Percentiles rank a stretch among this genome's conserved stretches.
Conservation (phyloP, 805 yeast species). For the Hagleromyces aurorensis region DNA sequence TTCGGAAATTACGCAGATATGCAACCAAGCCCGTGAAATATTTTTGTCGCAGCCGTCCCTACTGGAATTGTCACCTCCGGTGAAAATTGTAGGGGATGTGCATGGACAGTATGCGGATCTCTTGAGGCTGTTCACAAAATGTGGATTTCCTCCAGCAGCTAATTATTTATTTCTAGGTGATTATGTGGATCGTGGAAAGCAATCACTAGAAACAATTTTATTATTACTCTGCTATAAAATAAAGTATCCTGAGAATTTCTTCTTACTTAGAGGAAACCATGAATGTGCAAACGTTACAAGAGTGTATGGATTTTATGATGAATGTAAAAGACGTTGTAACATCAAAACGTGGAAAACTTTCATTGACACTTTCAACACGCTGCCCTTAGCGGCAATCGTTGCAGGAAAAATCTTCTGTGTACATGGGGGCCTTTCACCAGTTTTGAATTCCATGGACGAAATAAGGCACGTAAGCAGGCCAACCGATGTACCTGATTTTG, state of each 20-base stretch:
- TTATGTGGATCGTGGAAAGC: constrained; percentile 97
- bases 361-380: constrained; percentile 88
- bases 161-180: constrained; percentile 92
- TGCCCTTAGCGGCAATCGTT: constrained; percentile 93
- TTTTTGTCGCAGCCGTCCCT: constrained; percentile 86
- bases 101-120: constrained; percentile 95
- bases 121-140: constrained; percentile 82
- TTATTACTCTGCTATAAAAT: constrained; percentile 86
- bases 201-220: constrained; percentile 85
- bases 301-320: constrained; percentile 96
- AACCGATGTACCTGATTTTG: constrained; percentile 77
- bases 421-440: constrained; percentile 80
- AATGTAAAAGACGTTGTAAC: constrained; percentile 89
- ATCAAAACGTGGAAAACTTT: constrained; percentile 91
- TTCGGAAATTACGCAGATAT: constrained; percentile 80
- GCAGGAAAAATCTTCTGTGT: constrained; percentile 91
- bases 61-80: constrained; percentile 75
- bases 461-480: constrained; percentile 69
- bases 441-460: constrained; percentile 53
- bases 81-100: constrained; percentile 83
- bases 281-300: constrained; percentile 96
- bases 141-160: constrained; percentile 94
- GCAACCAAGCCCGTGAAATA: constrained; percentile 82
- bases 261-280: constrained; percentile 88
- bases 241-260: constrained; percentile 94